Evolutionary conservation across 2,329 filamentous ascomycete genomes (phyloP), one percentile per base, ranked within the genome.

Genomic region (Neofusicoccum cordaticola): DNA sequence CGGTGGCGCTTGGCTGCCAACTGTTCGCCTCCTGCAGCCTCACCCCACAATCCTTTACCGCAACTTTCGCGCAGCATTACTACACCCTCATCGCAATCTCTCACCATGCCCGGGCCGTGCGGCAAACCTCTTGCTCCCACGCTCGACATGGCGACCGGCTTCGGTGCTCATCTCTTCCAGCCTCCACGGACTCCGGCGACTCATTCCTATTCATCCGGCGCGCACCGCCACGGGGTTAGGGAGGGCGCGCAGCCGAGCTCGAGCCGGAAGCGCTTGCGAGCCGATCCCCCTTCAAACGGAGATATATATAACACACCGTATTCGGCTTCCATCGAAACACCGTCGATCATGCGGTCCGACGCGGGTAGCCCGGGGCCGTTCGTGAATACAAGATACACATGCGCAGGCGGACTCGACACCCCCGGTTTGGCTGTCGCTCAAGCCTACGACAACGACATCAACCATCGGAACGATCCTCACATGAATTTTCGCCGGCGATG

Each of bases 321-420:
- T 51, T 62, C 45, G 44, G 58, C 58, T 51, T 39, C 58, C 22
- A 51, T 51, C 44, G 58, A 62, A 50, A 51, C 47, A 8, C 47
- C 58, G 47, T 50, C 58, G 44, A 53, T 64, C 51, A 47, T 64
- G 62, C 62, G 63, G 22, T 65, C 67, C 44, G 67, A 71, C 45
- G 67, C 70, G 58, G 73, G 58, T 67, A 80, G 71, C 63, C 82
- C 81, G 15, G 73, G 75, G 34, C 79, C 79, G 2, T 77, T 83
- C 57, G 82, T 83, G 13, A 83, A 84, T 71, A 82, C 84, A 53
- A 77, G 76, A 67, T 85, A 85, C 72, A 73, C 74, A 19, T 73
- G 85, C 4, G 82, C 81, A 41, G 81, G 81, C 44, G 83, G 83
- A 1, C 74, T 83, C 70, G 83, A 85, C 65, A 81, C 78, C 9